Evolutionary conservation across 352 stramenopile genomes (phyloP).

Genomic region (Phytophthora podocarpi): DNA sequence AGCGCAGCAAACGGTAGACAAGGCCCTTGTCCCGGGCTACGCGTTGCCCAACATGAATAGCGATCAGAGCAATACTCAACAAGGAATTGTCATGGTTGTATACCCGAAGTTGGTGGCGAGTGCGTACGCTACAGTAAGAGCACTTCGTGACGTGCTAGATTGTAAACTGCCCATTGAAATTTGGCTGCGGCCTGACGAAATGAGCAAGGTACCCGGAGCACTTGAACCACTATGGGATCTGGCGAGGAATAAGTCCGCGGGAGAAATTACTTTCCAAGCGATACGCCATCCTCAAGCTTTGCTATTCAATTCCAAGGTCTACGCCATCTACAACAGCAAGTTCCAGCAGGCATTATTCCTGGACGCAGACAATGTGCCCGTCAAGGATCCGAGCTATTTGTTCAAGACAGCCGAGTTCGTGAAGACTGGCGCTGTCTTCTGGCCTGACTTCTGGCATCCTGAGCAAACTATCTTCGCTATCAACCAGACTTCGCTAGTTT

Average conservation of each 20-base stretch:
- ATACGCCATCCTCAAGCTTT: slow-evolving; percentile 34
- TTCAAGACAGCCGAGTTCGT: slow-evolving; percentile 37
- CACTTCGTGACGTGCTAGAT: slow-evolving; percentile 34
- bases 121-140: slow-evolving; percentile 25
- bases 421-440: slow-evolving; percentile 25
- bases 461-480: slow-evolving; percentile 27
- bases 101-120: slow-evolving; percentile 54
- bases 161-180: slow-evolving; percentile 59
- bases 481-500: slow-evolving; percentile 31
- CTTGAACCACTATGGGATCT: slow-evolving; percentile 28
- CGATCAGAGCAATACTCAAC: neutral
- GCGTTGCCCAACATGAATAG: slow-evolving; percentile 9
- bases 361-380: slow-evolving; percentile 59
- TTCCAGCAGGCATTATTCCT: slow-evolving; percentile 56
- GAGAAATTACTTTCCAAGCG: slow-evolving; percentile 26
- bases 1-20: slow-evolving; percentile 20
- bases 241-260: slow-evolving; percentile 7
- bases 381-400: slow-evolving; percentile 50
- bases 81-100: slow-evolving; percentile 57
- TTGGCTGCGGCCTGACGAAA: slow-evolving; percentile 49
- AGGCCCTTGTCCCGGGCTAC: slow-evolving; percentile 5
- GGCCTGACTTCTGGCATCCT: slow-evolving; percentile 31
- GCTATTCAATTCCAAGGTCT: slow-evolving; percentile 53
- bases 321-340: slow-evolving; percentile 50
- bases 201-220: slow-evolving; percentile 23